These are phyloP conservation scores for Saccharomycopsis javanensis DNA, from an alignment of 805 yeast species.

Conservation along the genomic window DNA sequence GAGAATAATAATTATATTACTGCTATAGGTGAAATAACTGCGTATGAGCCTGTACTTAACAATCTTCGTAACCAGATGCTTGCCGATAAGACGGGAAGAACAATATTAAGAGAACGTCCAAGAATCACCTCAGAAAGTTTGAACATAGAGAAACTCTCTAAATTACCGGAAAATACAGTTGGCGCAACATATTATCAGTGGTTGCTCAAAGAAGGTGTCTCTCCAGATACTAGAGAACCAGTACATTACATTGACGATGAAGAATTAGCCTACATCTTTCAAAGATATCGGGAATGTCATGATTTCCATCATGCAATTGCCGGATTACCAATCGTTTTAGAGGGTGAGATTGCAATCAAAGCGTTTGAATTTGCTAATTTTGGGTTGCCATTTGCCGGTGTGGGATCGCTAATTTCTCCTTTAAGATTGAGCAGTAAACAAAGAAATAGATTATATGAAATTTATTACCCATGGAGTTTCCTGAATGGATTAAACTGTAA, in stretches of 20 bases:
- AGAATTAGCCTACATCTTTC: constrained; percentile 85
- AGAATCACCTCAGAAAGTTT: constrained; percentile 67
- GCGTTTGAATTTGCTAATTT: constrained; percentile 86
- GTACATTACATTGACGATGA: constrained; percentile 84
- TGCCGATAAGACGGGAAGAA: constrained; percentile 63
- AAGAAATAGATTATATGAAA: constrained; percentile 49
- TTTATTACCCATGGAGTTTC: constrained; percentile 85
- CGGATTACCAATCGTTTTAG: constrained; percentile 81
- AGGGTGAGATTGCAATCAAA: constrained; percentile 94
- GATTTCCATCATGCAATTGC: constrained; percentile 93
- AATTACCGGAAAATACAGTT: constrained; percentile 56
- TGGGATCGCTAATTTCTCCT: constrained; percentile 88
- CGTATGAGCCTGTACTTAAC: constrained; percentile 56
- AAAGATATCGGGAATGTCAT: constrained; percentile 91
- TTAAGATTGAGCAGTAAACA: constrained; percentile 57
- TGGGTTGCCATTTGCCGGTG: constrained; percentile 90
- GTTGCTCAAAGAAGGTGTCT: constrained; percentile 79
- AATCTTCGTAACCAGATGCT: constrained; percentile 66
- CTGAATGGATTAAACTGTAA: constrained; percentile 60
- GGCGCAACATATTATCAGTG: constrained; percentile 76
- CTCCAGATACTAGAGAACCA: constrained; percentile 87
- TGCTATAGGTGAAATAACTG: constrained; percentile 85
- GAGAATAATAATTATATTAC: constrained; percentile 67
- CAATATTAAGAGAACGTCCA: constrained; percentile 70
- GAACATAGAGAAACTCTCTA: constrained; percentile 48